Base-by-base conservation (phyloP, 2,329 filamentous ascomycete species). In the Spiromastix sp. region DNA sequence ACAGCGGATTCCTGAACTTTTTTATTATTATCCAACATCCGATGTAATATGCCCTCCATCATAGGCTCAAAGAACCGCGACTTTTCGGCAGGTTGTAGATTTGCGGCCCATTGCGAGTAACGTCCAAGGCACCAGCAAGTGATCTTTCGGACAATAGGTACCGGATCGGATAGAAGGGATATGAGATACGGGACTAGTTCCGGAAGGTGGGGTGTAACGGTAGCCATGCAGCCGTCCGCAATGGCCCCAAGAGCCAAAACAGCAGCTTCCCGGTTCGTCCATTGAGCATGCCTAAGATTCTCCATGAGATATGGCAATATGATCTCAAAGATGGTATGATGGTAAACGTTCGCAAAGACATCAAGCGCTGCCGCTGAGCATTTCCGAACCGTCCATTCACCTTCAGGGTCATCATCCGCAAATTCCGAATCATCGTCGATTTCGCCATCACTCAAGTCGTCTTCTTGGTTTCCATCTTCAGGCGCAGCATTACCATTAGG, bases 11-110 rank as follows among this genome's bases (percentile, higher is more conserved):
- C 89, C 56, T 98, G 91, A 1, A 98, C 91, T 57, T 89, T 86
- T 68, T 98, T 98, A 70, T 96, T 96, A 56, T 76, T 79, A 61
- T 98, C 91, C 30, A 98, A 70, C 91, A 98, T 98, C 54, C 87
- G 84, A 41, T 78, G 79, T 38, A 98, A 66, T 32, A 98, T 87
- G 4, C 89, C 91, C 44, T 94, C 89, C 86, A 98, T 94, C 72
- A 96, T 83, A 1, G 89, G 89, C 50, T 91, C 81, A 50, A 98
- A 98, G 59, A 77, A 95, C 38, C 77, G 73, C 34, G 79, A 72
- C 51, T 80, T 81, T 43, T 86, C 74, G 12, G 66, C 63, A 11
- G 70, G 71, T 32, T 81, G 76, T 15, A 95, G 71, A 42, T 79
- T 75, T 4, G 86, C 81, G 7, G 87, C 89, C 91, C 91, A 98